Evolutionary conservation across 768 basidiomycete genomes (phyloP), one percentile per base, ranked within the genome.

Genomic region (Hydnomerulius pinastri): DNA sequence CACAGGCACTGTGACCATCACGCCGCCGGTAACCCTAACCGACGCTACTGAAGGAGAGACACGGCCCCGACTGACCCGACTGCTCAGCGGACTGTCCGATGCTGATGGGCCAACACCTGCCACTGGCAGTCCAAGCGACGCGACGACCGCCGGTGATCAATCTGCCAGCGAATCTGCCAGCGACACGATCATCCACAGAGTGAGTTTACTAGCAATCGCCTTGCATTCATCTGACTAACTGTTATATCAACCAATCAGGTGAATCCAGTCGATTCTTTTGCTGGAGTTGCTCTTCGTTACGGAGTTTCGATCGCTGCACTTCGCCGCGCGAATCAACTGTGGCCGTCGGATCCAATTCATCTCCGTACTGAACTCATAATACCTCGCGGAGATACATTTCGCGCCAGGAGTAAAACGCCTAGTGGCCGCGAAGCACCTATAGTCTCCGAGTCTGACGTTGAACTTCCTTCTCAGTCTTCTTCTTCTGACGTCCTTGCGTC

Each of bases 301-400:
- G 92, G 91, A 2, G 86, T 96, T 46, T 80, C 86, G 15, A 74
- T 97, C 46, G 79, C 90, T 23, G 86, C 88, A 12, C 78, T 99
- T 11, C 86, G 95, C 41, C 78, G 85, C 58, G 85, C 86, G 41
- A 99, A 99, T 68, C 91, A 94, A 56, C 75, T 99, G 7, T 99
- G 97, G 97, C 68, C 92, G 6, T 87, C 90, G 6, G 97, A 98
- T 65, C 80, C 92, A 1, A 89, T 99, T 39, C 92, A 96, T 70
- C 79, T 94, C 28, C 87, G 95, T 24, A 83, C 84, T 39, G 75
- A 82, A 6, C 81, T 97, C 29, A 85, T 89, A 60, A 86, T 98
- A 49, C 93, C 95, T 0, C 56, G 43, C 1, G 54, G 58, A 18
- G 33, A 64, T 29, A 13, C 35, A 4, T 46, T 41, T 36, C 52